A percentile compares a stretch with the other conserved stretches of the same genome.
These are phyloP conservation scores for Trametes hirsuta DNA, from an alignment of 1,284 basidiomycete genomes.

Conservation along the genomic window DNA sequence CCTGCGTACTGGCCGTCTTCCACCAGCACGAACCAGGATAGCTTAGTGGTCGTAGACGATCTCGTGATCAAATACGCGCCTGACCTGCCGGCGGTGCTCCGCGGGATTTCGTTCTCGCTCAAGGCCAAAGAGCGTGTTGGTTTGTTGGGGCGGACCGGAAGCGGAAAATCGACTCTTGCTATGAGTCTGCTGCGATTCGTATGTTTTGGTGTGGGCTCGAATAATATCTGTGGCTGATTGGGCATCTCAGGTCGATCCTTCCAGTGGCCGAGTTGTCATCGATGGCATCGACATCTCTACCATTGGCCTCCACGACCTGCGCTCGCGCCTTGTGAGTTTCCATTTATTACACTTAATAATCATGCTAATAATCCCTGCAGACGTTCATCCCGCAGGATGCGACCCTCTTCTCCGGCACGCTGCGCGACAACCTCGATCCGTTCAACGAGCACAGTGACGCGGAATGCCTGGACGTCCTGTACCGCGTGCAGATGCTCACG, in stretches of 20 bases:
- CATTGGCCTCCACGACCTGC: constrained; percentile 86
- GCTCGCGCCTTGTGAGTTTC: constrained; percentile 66
- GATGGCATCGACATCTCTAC: constrained; percentile 90
- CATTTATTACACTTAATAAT: background rate
- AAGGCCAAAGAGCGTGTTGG: constrained; percentile 72
- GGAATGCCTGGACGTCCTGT: constrained; percentile 71
- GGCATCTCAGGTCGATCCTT: constrained; percentile 68
- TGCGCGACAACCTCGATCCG: constrained; percentile 88
- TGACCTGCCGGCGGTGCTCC: constrained; percentile 83
- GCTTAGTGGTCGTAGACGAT: constrained; percentile 56
- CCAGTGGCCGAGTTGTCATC: constrained; percentile 76
- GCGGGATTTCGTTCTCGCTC: constrained; percentile 70
- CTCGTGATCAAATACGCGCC: constrained; percentile 83
- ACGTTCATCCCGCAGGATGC: constrained; percentile 87
- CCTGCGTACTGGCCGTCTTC: constrained; percentile 87
- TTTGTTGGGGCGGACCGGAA: constrained; percentile 75
- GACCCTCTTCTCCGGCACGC: constrained; percentile 84
- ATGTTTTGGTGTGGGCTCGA: constrained; percentile 12
- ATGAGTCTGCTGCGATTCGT: constrained; percentile 89
- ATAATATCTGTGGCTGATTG: constrained; percentile 7
- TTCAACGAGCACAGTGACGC: constrained; percentile 84
- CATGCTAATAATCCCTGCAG: constrained; percentile 35
- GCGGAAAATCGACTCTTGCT: constrained; percentile 84
- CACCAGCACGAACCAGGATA: constrained; percentile 50
- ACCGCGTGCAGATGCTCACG: constrained; percentile 66